Conservation (phyloP, 129 eudicot species). For the Pseudognaphalium luteoalbum region DNA sequence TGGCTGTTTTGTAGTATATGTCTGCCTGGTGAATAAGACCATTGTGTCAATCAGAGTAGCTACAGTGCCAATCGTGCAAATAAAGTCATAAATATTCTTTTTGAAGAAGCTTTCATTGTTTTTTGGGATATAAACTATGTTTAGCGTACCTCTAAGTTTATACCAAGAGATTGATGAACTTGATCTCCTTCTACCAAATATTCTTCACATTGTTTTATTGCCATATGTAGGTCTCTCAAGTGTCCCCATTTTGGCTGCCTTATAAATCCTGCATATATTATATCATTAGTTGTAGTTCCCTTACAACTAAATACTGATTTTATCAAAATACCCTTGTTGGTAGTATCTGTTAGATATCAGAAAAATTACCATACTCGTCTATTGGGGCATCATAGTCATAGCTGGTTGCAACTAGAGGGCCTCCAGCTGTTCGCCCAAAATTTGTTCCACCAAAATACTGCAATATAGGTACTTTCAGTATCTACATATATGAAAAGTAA, state of each 20-base stretch:
- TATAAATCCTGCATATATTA: conserved; percentile 51
- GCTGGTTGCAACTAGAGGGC: conserved; percentile 82
- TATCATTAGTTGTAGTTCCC: not conserved
- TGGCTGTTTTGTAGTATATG: conserved; percentile 55
- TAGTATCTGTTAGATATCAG: not conserved
- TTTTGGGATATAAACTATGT: not conserved
- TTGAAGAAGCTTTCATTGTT: too few species aligned
- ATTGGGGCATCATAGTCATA: conserved; percentile 90
- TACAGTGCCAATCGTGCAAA: not conserved
- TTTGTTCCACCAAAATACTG: conserved; percentile 92
- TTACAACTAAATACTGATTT: not conserved
- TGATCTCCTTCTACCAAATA: conserved; percentile 57
- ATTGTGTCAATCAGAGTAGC: conserved; percentile 2
- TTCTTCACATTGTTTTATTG: conserved; percentile 77
- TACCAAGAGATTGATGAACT: conserved; percentile 56
- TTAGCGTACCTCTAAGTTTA: conserved; percentile 62
- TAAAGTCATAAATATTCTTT: not conserved
- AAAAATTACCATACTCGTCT: conserved; percentile 69
- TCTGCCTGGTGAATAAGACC: conserved; percentile 54
- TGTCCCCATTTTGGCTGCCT: conserved; percentile 85
- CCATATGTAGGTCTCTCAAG: conserved; percentile 67
- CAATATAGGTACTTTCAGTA: not conserved
- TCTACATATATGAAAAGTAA: not conserved
- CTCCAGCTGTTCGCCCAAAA: conserved; percentile 87
- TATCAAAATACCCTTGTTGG: not conserved